A percentile compares a stretch with the other conserved stretches of the same genome.
phyloP scores from a whole-genome alignment of 768 basidiomycete species.

The Lentinula detonsa region DNA sequence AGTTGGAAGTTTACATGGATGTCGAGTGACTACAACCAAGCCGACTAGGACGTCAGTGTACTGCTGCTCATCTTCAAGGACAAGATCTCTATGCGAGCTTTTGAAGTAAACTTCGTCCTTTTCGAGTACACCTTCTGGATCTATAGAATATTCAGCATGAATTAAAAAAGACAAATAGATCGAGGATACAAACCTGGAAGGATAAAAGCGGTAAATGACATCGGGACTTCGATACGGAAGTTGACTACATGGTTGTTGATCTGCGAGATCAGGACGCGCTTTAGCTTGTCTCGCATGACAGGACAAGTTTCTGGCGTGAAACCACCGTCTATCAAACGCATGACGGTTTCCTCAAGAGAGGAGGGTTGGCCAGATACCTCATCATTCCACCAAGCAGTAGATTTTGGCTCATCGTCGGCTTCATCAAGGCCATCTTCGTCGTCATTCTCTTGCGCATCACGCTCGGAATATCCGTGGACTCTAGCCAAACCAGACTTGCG shows the following conservation, averaged over 20 bases:
- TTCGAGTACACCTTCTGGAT: conserved; percentile 25
- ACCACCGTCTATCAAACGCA: conserved; percentile 53
- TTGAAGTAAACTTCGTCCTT: conserved; percentile 33
- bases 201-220: conserved; percentile 57
- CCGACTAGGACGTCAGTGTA: conserved; percentile 31
- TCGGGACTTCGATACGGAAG: conserved; percentile 45
- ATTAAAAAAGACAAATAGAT: neutral
- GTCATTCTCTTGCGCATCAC: conserved; percentile 32
- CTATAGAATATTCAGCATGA: conserved; percentile 9
- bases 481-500: conserved; percentile 32
- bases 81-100: conserved; percentile 23
- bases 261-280: conserved; percentile 37
- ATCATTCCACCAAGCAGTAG: conserved; percentile 70
- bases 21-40: conserved; percentile 35
- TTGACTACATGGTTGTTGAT: conserved; percentile 36
- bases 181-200: conserved; percentile 41
- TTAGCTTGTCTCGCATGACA: conserved; percentile 49
- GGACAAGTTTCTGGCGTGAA: conserved; percentile 45
- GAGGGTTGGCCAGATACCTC: conserved; percentile 58
- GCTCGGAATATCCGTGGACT: conserved; percentile 34
- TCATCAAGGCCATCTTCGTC: conserved; percentile 29
- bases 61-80: conserved; percentile 22
- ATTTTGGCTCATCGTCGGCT: conserved; percentile 28
- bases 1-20: conserved; percentile 43
- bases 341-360: conserved; percentile 53